Conservation (phyloP, 2,329 filamentous ascomycete species). For the Curvularia verruculosa region DNA sequence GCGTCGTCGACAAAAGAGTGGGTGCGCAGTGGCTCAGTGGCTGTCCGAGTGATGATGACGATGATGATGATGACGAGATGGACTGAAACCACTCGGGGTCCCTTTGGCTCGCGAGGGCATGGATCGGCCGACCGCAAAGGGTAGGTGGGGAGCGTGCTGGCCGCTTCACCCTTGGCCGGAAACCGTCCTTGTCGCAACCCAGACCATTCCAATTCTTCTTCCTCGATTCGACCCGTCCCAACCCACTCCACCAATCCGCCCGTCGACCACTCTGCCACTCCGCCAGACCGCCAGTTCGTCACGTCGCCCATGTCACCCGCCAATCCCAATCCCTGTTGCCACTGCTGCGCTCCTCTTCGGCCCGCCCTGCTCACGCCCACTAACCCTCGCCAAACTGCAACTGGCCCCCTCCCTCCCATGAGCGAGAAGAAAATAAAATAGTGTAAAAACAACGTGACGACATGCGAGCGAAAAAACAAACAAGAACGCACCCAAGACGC, state of each 20-base stretch:
- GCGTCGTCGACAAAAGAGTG: no score
- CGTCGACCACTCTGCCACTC: background rate
- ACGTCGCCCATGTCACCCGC: slow-evolving; percentile 11
- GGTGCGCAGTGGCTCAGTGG: background rate
- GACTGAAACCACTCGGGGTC: background rate
- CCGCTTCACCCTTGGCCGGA: background rate
- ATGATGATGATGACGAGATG: background rate
- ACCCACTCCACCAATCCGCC: background rate
- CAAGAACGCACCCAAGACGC: background rate
- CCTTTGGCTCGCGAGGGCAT: background rate
- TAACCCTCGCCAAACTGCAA: background rate
- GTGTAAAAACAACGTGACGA: no score
- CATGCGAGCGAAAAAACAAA: no score
- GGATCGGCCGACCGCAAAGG: slow-evolving; percentile 1
- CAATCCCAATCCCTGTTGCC: slow-evolving; percentile 5
- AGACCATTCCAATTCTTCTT: no score
- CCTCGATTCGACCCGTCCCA: background rate
- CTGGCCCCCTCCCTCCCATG: no score
- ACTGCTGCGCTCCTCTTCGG: slow-evolving; percentile 6
- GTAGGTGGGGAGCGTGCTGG: slow-evolving; percentile 8
- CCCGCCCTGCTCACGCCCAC: background rate
- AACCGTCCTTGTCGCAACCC: background rate
- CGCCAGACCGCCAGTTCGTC: slow-evolving; percentile 17
- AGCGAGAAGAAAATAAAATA: background rate
- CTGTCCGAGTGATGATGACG: background rate